Evolutionary conservation across 176 grass and related monocot genomes (phyloP).

Genomic region (Hordeum marinum): DNA sequence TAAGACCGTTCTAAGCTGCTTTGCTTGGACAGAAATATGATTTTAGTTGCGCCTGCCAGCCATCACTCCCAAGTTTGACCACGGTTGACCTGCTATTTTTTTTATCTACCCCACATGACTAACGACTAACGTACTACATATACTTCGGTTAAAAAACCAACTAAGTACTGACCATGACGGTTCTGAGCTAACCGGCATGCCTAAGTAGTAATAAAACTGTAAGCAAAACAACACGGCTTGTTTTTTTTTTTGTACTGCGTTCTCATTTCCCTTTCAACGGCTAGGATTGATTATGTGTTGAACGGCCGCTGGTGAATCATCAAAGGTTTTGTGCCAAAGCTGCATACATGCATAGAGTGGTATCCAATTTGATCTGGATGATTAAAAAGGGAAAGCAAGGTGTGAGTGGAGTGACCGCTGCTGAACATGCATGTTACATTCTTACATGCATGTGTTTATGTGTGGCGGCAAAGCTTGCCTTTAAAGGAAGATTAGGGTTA

Average conservation of each 20-base stretch:
- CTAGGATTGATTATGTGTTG: not conserved
- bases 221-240: not conserved
- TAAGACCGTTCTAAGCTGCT: not conserved
- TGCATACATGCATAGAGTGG: not conserved
- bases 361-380: slow-evolving; percentile 6
- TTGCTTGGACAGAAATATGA: not conserved
- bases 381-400: slow-evolving; percentile 2
- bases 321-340: slow-evolving; percentile 2
- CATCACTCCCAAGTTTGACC: not conserved
- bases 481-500: slow-evolving; percentile 15
- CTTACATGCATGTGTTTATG: not conserved
- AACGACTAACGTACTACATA: not conserved
- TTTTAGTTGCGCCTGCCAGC: not conserved
- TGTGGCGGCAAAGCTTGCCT: slow-evolving; percentile 11
- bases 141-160: not conserved
- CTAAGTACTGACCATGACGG: not conserved
- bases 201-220: not conserved
- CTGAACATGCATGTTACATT: not conserved
- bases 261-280: not conserved
- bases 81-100: not conserved
- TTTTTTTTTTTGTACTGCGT: not conserved
- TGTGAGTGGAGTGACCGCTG: not conserved
- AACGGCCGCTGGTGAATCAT: not conserved
- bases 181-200: not conserved
- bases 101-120: not conserved